Base-by-base conservation (phyloP, 1,139 yeast genomes). In the Debaryomycetaceae sp. region DNA sequence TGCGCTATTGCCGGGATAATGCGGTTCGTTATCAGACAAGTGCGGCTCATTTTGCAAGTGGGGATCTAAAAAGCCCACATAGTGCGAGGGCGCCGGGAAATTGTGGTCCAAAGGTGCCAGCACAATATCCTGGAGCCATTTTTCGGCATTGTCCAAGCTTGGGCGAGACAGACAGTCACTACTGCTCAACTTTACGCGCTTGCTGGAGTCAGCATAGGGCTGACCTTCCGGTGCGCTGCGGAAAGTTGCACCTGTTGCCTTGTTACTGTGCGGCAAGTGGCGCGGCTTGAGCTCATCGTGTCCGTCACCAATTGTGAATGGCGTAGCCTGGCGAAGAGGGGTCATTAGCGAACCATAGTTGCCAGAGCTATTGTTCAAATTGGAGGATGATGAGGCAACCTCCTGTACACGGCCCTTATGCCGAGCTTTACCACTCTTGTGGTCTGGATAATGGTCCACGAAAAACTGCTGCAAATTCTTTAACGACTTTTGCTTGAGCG, bases 101-200 rank as follows among this genome's bases (percentile, higher is more conserved):
- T 65, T 57, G 34, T 65, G 55, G 39, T 72, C 77, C 46, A 72
- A 63, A 23, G 90, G 76, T 15, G 81, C 66, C 33, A 65, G 69
- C 30, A 76, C 73, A 37, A 77, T 73, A 53, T 76, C 78, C 35
- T 72, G 63, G 30, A 83, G 45, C 93, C 92, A 72, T 4, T 28
- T 26, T n/a, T 30, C 33, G 8, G 38, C 32, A 25, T 28, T 25
- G 13, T 23, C 21, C 19, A 20, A 8, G 8, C 11, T 11, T 19
- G 8, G 10, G 8, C 22, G 10, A 10, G 14, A 12, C n/a, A 13
- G 20, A 15, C 15, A 16, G 22, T 10, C 25, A 8, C 14, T 14
- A n/a, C 19, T 25, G 12, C 32, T 30, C 20, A 24, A 27, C 28
- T 32, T 34, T 19, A 30, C 32, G 15, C 28, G 31, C 12, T 29